Conservation (phyloP, 2,329 filamentous ascomycete species). For the Nemania sp. region DNA sequence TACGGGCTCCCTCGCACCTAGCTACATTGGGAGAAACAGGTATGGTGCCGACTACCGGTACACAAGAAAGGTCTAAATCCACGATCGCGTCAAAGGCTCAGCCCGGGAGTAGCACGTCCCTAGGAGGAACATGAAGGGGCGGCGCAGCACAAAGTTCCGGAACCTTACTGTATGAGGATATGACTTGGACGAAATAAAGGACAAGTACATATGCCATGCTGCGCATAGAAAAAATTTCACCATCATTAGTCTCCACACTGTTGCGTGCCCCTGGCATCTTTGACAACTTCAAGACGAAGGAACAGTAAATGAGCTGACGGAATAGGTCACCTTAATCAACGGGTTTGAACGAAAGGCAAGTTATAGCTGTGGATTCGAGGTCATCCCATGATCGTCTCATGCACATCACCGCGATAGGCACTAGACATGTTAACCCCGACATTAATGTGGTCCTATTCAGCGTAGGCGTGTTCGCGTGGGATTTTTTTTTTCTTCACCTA, state of each 20-base stretch:
- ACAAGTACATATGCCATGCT: too few species aligned
- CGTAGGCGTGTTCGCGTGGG: too few species aligned
- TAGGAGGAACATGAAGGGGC: neutral
- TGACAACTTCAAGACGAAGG: neutral
- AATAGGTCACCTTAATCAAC: neutral
- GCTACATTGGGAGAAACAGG: neutral
- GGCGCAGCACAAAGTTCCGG: neutral
- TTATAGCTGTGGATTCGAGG: neutral
- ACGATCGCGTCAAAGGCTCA: neutral
- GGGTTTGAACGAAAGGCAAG: neutral
- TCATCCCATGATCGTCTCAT: neutral
- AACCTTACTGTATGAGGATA: neutral
- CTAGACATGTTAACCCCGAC: too few species aligned
- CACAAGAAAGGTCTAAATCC: neutral
- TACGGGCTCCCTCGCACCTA: neutral
- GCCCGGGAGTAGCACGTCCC: neutral
- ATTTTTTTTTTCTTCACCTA: too few species aligned
- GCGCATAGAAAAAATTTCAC: neutral
- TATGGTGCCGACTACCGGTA: neutral
- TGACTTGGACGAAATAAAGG: neutral
- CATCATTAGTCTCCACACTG: neutral
- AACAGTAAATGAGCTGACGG: slow-evolving; percentile 3
- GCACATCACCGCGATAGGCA: neutral
- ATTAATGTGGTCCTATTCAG: neutral
- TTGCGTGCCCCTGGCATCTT: neutral